These are phyloP conservation scores for Saksenaea oblongispora DNA, from an alignment of 371 early-diverging fungal species.

Conservation along the genomic window DNA sequence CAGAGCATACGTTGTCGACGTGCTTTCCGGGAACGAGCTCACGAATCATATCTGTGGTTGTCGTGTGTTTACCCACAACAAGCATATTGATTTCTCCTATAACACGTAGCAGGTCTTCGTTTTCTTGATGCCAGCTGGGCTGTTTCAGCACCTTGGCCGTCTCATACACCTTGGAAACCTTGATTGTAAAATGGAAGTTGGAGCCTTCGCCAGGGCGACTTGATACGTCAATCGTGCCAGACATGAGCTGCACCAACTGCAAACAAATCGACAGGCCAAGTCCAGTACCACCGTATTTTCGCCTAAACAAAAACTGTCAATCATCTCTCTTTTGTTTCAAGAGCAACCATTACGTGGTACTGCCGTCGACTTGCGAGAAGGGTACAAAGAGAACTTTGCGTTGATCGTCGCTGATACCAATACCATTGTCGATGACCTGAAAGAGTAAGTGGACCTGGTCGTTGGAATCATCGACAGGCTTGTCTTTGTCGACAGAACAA, in stretches of 20 bases:
- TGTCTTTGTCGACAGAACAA: constrained; percentile 34
- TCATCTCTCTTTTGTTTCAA: background rate
- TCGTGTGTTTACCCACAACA: constrained; percentile 27
- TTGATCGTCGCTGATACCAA: constrained; percentile 58
- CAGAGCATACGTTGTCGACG: constrained; percentile 27
- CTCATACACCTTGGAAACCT: constrained; percentile 34
- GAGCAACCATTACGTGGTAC: constrained; percentile 57
- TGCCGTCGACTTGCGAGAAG: constrained; percentile 61
- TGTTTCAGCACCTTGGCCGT: constrained; percentile 23
- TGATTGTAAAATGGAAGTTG: constrained; percentile 56
- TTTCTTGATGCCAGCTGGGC: constrained; percentile 22
- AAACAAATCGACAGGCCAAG: constrained; percentile 63
- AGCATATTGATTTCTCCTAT: constrained; percentile 31
- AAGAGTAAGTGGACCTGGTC: constrained; percentile 26
- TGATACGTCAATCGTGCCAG: constrained; percentile 54
- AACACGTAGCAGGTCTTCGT: constrained; percentile 10
- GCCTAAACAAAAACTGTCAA: constrained; percentile 19
- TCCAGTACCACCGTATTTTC: constrained; percentile 67
- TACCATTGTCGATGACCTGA: constrained; percentile 54
- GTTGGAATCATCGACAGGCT: constrained; percentile 7
- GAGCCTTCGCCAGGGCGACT: constrained; percentile 58
- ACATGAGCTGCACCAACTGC: constrained; percentile 56
- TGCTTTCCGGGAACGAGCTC: constrained; percentile 24
- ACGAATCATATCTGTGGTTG: constrained; percentile 36
- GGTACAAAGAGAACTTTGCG: constrained; percentile 59